A percentile compares a stretch with the other conserved stretches of the same genome.
Evolutionary conservation across 2,329 filamentous ascomycete genomes (phyloP).

Genomic region (Aspergillus ustus): DNA sequence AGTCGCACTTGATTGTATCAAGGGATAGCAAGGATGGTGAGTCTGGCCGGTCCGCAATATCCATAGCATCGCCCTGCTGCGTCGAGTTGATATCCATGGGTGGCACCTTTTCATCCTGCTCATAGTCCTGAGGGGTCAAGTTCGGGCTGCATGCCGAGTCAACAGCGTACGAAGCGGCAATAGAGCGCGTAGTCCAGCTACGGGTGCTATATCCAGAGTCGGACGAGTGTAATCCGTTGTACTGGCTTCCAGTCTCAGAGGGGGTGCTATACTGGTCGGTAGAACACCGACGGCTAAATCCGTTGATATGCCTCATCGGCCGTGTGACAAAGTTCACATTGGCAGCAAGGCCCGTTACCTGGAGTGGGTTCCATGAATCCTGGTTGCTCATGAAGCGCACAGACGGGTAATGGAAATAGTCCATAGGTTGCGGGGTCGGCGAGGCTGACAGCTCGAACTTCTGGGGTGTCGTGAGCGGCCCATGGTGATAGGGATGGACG

Average conservation of each 20-base stretch:
- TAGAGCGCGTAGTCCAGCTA: slow-evolving; percentile 35
- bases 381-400: slow-evolving; percentile 28
- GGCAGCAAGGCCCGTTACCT: slow-evolving; percentile 31
- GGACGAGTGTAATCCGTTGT: slow-evolving; percentile 33
- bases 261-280: slow-evolving; percentile 33
- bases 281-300: slow-evolving; percentile 30
- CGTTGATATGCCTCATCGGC: slow-evolving; percentile 24
- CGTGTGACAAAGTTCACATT: slow-evolving; percentile 26
- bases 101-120: slow-evolving; percentile 25
- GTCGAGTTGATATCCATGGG: slow-evolving; percentile 25
- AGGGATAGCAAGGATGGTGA: slow-evolving; percentile 60
- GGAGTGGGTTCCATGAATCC: slow-evolving; percentile 41
- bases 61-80: slow-evolving; percentile 15
- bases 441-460: slow-evolving; percentile 21
- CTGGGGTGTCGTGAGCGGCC: slow-evolving; percentile 22
- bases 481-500: slow-evolving; percentile 25
- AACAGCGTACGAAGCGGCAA: slow-evolving; percentile 33
- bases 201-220: slow-evolving; percentile 45
- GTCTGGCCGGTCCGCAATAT: slow-evolving; percentile 49
- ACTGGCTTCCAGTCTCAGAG: slow-evolving; percentile 40
- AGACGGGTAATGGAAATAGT: slow-evolving; percentile 29
- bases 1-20: slow-evolving; percentile 35
- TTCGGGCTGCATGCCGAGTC: slow-evolving; percentile 36
- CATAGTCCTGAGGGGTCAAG: slow-evolving; percentile 28
- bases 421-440: slow-evolving; percentile 24